Base-by-base conservation (phyloP, 2,329 filamentous ascomycete genomes). In the Aspergillus glaucus region DNA sequence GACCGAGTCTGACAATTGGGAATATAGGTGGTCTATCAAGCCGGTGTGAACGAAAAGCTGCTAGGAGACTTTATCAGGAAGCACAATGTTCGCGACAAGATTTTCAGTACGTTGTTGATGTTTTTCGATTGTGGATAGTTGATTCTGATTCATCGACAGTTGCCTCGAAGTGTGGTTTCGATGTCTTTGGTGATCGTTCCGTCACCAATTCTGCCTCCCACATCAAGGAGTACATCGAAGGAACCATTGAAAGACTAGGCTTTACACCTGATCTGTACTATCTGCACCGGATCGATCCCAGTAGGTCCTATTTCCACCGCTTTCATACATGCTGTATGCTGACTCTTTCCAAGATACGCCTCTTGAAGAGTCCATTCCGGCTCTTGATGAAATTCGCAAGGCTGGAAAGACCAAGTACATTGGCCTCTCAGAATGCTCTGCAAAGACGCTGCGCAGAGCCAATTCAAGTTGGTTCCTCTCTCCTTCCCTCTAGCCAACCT, bases 51-150 rank as follows among this genome's bases (percentile, higher is more conserved):
- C 44, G 75, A 78, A 47, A 76, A 74, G 58, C 66, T 78, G 0
- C 59, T 78, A 0, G 75, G 75, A 3, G 73, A 76, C 28, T 78
- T 77, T 50, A 76, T 78, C 51, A 58, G 69, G 21, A 78, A 77
- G 55, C 74, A 78, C 58, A 74, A 77, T 44, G 63, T 74, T 8
- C 71, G 75, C 1, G 74, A 77, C 47, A 76, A 77, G 52, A 36
- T 77, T n/a, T 77, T 77, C 52, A 58, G 73, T 75, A 50, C 46
- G 71, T 19, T 32, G 3, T 32, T 6, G 3, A n/a, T 32, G 42
- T 17, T 44, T 26, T 30, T 17, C 14, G n/a, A 6, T n/a, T 26
- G 19, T 30, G 24, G 6, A 44, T 9, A 3, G 10, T 10, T 24
- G 6, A 17, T 17, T 28, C 14, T 26, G 4, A 22, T 28, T 44